These are phyloP conservation scores for Ophiosphaerella narmari DNA, from an alignment of 2,329 filamentous ascomycete genomes.

Conservation along the genomic window DNA sequence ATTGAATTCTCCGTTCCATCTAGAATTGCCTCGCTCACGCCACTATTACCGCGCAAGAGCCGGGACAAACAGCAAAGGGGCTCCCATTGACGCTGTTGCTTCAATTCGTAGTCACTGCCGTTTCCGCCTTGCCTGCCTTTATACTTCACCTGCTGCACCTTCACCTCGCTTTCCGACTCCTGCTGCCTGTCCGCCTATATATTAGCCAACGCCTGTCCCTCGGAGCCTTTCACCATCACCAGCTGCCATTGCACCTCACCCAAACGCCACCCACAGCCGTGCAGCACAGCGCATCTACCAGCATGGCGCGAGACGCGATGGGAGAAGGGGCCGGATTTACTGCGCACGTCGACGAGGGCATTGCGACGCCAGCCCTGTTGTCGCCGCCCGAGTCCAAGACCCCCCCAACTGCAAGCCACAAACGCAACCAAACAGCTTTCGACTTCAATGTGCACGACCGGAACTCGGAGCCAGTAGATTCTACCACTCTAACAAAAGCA, in stretches of 20 bases:
- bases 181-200: slow-evolving; percentile 2
- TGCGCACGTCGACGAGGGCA: slow-evolving; percentile 29
- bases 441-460: slow-evolving; percentile 33
- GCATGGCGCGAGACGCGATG: slow-evolving; percentile 24
- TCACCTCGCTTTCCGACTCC: slow-evolving; percentile 2
- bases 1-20: slow-evolving; percentile 4
- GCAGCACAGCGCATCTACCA: slow-evolving; percentile 14
- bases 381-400: slow-evolving; percentile 65
- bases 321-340: slow-evolving; percentile 20
- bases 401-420: slow-evolving; percentile 60
- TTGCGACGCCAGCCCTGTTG: slow-evolving; percentile 52
- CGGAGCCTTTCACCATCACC: slow-evolving; percentile 1
- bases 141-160: slow-evolving; percentile 3
- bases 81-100: slow-evolving; percentile 13
- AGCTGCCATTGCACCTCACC: neutral
- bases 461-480: slow-evolving; percentile 61
- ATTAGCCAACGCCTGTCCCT: neutral
- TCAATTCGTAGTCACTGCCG: slow-evolving; percentile 21
- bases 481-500: slow-evolving; percentile 63
- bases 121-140: slow-evolving; percentile 9
- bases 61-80: slow-evolving; percentile 18
- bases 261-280: neutral
- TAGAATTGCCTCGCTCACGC: slow-evolving; percentile 10
- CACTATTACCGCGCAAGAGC: slow-evolving; percentile 11
- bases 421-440: slow-evolving; percentile 48